These are phyloP conservation scores for Skeletonema tropicum DNA, from an alignment of 108 stramenopile genomes.

Conservation along the genomic window DNA sequence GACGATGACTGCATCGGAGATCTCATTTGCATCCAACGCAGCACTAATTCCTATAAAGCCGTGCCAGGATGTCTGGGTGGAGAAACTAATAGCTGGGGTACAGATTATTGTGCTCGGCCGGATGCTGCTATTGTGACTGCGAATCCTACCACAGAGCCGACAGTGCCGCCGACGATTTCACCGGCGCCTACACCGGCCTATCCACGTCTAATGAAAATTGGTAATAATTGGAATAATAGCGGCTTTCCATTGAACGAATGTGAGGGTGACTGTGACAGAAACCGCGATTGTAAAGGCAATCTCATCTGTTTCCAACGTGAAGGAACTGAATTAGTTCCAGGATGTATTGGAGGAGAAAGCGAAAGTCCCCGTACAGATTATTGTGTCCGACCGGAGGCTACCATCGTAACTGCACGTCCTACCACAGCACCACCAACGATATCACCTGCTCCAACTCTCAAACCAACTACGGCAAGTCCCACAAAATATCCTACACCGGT, in stretches of 20 bases:
- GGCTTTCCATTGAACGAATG: background rate
- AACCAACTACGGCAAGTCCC: background rate
- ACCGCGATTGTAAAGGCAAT: slow-evolving; percentile 4
- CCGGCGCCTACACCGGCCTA: background rate
- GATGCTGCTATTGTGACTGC: no score
- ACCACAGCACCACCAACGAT: background rate
- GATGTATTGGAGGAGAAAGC: background rate
- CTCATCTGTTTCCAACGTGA: slow-evolving; percentile 23
- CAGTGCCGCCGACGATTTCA: no score
- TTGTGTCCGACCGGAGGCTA: background rate
- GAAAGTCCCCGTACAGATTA: background rate
- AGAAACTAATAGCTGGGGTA: no score
- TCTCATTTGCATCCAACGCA: no score
- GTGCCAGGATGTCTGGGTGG: no score
- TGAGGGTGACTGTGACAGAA: background rate
- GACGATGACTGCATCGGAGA: no score
- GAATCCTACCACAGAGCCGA: no score
- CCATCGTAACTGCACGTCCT: background rate
- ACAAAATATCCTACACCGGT: background rate
- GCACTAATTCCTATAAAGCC: no score
- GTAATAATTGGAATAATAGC: background rate
- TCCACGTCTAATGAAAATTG: background rate
- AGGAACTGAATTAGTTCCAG: background rate
- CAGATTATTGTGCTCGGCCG: no score
- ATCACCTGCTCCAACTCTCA: background rate